phyloP scores from a whole-genome alignment of 2,329 filamentous ascomycete genomes.

The Hypoxylon rubiginosum region DNA sequence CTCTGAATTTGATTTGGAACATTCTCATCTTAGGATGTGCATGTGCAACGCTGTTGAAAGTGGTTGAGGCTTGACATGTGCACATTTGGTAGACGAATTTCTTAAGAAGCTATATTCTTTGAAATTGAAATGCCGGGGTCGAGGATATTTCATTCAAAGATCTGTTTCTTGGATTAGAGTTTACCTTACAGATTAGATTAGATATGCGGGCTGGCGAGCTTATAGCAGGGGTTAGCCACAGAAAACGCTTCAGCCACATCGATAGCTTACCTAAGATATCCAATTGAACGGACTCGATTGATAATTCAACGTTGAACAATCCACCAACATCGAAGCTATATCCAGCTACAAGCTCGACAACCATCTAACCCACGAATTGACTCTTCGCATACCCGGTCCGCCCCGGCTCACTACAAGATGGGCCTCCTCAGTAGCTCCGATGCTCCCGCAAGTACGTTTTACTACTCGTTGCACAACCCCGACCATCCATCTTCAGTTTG shows the following conservation, averaged over 20 bases:
- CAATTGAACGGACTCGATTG: constrained; percentile 8
- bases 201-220: too few relatives aligned
- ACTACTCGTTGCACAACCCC: too few relatives aligned
- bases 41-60: neutral
- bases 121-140: neutral
- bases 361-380: constrained; percentile 22
- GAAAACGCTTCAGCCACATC: neutral
- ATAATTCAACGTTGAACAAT: neutral
- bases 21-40: neutral
- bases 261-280: neutral
- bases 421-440: constrained; percentile 47
- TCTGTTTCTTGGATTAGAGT: too few relatives aligned
- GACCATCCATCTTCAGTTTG: neutral
- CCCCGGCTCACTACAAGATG: constrained; percentile 38
- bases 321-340: constrained; percentile 2
- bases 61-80: neutral
- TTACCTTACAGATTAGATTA: too few relatives aligned
- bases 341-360: constrained; percentile 8
- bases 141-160: too few relatives aligned
- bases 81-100: neutral
- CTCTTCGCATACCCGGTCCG: constrained; percentile 11
- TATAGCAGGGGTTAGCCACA: neutral
- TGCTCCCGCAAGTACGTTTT: constrained; percentile 47
- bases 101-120: neutral
- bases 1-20: neutral